A percentile compares a stretch with the other conserved stretches of the same genome.
Conservation (phyloP, 257 asterid genomes). For the Penstemon davidsonii region DNA sequence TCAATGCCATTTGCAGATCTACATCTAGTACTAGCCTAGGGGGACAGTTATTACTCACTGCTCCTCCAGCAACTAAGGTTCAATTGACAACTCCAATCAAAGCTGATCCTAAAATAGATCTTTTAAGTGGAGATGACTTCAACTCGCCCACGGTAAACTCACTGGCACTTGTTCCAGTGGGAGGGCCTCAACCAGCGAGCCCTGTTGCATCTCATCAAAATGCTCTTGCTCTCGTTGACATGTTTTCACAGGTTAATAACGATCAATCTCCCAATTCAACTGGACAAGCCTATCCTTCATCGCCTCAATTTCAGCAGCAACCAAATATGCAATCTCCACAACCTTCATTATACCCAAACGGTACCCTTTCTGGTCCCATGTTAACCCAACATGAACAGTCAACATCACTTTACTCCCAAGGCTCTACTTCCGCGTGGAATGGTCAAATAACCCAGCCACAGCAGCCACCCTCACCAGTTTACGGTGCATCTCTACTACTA, state of each 20-base stretch:
- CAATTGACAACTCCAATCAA: slow-evolving; percentile 52
- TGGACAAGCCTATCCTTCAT: slow-evolving; percentile 57
- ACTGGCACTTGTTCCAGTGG: slow-evolving; percentile 84
- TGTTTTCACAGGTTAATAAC: slow-evolving; percentile 58
- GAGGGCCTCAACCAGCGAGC: slow-evolving; percentile 71
- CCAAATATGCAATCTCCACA: slow-evolving; percentile 46
- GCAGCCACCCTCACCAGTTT: slow-evolving; percentile 71
- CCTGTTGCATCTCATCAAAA: slow-evolving; percentile 73
- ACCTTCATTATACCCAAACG: slow-evolving; percentile 54
- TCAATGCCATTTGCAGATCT: slow-evolving; percentile 46
- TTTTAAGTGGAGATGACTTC: slow-evolving; percentile 95
- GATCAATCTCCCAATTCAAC: slow-evolving; percentile 40
- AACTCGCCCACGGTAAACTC: slow-evolving; percentile 52
- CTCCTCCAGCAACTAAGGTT: slow-evolving; percentile 58
- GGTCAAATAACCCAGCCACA: slow-evolving; percentile 63
- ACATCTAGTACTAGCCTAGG: slow-evolving; percentile 59
- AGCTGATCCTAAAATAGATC: slow-evolving; percentile 70
- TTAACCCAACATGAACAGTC: slow-evolving; percentile 55
- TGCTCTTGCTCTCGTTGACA: slow-evolving; percentile 90
- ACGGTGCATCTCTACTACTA: slow-evolving; percentile 48
- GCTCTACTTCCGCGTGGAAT: slow-evolving; percentile 61
- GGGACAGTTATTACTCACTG: slow-evolving; percentile 58
- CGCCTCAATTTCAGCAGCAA: slow-evolving; percentile 70
- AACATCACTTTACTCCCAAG: slow-evolving; percentile 54
- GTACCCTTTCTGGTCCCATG: slow-evolving; percentile 49